Base-by-base conservation (phyloP, 2,329 filamentous ascomycete species). In the Monilinia fructigena region DNA sequence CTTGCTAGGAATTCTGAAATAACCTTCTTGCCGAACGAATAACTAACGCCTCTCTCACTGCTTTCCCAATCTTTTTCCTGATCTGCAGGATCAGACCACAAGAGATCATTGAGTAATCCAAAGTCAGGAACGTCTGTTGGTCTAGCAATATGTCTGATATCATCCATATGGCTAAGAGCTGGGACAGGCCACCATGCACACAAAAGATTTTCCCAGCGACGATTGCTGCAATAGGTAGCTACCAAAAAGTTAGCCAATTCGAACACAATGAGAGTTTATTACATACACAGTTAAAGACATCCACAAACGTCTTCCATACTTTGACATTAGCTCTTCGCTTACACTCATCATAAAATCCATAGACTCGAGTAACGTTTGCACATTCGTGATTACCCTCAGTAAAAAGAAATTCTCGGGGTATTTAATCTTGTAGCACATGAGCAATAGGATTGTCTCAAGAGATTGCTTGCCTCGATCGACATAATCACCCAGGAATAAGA, bases 61-160 rank as follows among this genome's bases (percentile, higher is more conserved):
- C 93, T 92, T 77, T 98, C 94, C 95, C 95, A 99, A 74, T 98
- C 95, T 72, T 90, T 89, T 70, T 97, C 93, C 92, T 98, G 97
- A 71, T 99, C 95, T 65, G 94, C 95, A 0, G 95, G 95, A 77
- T 99, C 95, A 69, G 93, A 96, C 95, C 95, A 99, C 23, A 99
- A 82, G 38, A 99, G 82, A 76, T 99, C 95, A 76, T 98, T 98
- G 66, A 99, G 82, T 64, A 99, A 80, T 16, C 95, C 95, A 77
- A 97, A 98, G 76, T 99, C 95, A 8, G 95, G 95, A 26, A 99
- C 95, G 76, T 99, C 95, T 1, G 95, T 99, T 14, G 95, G 95
- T 66, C 95, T 88, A 60, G 92, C 92, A 78, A 99, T 98, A 76
- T 96, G 91, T 72, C 95, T 89, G 73, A 99, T 99, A 77, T 99